A percentile compares a stretch with the other conserved stretches of the same genome.
These are phyloP conservation scores for Boletus tylopilopsis DNA, from an alignment of 768 basidiomycete species.

Conservation along the genomic window DNA sequence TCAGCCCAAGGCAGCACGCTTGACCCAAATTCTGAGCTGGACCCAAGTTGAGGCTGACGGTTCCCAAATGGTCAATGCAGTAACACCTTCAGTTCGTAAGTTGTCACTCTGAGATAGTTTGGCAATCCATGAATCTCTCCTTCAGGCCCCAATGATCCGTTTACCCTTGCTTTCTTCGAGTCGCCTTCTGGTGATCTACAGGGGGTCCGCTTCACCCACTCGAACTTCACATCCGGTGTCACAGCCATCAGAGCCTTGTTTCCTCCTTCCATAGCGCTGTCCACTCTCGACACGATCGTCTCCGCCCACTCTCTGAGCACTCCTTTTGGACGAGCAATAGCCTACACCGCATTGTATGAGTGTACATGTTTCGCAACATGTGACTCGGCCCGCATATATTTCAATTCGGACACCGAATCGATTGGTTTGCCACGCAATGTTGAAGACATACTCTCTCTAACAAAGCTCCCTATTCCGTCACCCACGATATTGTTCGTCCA, in stretches of 20 bases:
- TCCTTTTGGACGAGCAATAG: conserved; percentile 75
- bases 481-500: conserved; percentile 79
- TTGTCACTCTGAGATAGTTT: conserved; percentile 6
- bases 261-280: conserved; percentile 64
- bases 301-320: conserved; percentile 72
- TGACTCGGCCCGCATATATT: conserved; percentile 51
- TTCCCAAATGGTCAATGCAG: conserved; percentile 40
- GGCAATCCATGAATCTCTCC: neutral
- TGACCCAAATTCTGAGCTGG: conserved; percentile 60
- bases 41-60: conserved; percentile 69
- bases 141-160: conserved; percentile 48
- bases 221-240: conserved; percentile 88
- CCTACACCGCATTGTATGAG: conserved; percentile 75
- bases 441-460: conserved; percentile 45
- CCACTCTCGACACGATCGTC: conserved; percentile 71
- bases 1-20: conserved; percentile 45
- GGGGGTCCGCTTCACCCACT: conserved; percentile 70
- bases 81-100: conserved; percentile 52
- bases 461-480: conserved; percentile 56
- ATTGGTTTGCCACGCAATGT: conserved; percentile 30
- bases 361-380: conserved; percentile 70
- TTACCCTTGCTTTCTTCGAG: conserved; percentile 64
- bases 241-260: conserved; percentile 72
- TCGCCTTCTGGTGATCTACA: conserved; percentile 49
- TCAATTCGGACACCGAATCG: conserved; percentile 20